These are phyloP conservation scores for Penicillium parvum DNA, from an alignment of 495 filamentous ascomycete species.

Conservation along the genomic window DNA sequence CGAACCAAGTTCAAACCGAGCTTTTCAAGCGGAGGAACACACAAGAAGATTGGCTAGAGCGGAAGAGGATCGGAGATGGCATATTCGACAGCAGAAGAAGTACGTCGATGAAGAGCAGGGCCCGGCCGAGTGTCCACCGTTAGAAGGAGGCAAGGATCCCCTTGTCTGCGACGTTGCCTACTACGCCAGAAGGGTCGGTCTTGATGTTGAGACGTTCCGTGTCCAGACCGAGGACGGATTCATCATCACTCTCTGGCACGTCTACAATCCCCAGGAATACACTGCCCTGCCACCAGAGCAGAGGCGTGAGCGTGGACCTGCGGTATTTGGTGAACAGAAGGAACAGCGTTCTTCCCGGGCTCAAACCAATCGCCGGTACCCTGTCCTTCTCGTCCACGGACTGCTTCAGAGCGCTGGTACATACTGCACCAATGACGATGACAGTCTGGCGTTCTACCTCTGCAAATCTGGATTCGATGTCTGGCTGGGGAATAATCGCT, in stretches of 20 bases:
- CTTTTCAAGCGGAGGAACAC: conserved; percentile 70
- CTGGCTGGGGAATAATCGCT: conserved; percentile 94
- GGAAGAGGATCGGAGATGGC: conserved; percentile 59
- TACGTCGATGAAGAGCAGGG: conserved; percentile 34
- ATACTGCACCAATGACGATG: conserved; percentile 87
- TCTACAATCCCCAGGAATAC: conserved; percentile 81
- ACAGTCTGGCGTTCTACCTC: conserved; percentile 85
- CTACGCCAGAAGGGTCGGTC: conserved; percentile 82
- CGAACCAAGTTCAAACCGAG: conserved; percentile 55
- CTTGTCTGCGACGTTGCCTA: conserved; percentile 76
- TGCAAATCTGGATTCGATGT: conserved; percentile 94
- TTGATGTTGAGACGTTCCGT: conserved; percentile 77
- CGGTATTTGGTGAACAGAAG: conserved; percentile 28
- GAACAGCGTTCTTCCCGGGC: conserved; percentile 3
- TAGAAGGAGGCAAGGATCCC: conserved; percentile 75
- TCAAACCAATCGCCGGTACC: conserved; percentile 62
- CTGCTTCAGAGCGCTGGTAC: conserved; percentile 83
- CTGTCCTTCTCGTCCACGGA: conserved; percentile 84
- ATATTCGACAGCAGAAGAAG: conserved; percentile 38
- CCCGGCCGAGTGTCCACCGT: conserved; percentile 57
- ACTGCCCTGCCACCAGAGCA: conserved; percentile 39
- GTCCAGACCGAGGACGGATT: conserved; percentile 96
- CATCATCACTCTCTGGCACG: conserved; percentile 80
- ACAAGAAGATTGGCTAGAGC: conserved; percentile 47
- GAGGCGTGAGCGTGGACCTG: conserved; percentile 29